Evolutionary conservation across 179 eudicot genomes (phyloP).

Genomic region (Beta lomatogona): DNA sequence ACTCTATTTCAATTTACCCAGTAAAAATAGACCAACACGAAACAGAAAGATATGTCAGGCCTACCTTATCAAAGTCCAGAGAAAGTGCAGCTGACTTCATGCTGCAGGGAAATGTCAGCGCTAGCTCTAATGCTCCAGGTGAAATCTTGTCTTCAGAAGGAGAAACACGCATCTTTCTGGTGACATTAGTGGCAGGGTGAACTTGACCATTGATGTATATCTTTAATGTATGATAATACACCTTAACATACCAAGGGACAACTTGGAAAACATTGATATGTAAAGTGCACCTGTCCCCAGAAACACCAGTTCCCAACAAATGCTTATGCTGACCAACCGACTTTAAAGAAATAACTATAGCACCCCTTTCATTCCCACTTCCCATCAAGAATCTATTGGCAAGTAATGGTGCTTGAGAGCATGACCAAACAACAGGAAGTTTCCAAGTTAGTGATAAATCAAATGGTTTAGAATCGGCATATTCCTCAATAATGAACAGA

Average conservation of each 20-base stretch:
- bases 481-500: constrained; percentile 50
- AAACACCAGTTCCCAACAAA: constrained; percentile 28
- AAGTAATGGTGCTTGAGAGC: constrained; percentile 74
- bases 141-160: constrained; percentile 98
- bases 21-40: neutral
- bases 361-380: constrained; percentile 96
- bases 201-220: constrained; percentile 64
- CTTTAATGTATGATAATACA: constrained; percentile 81
- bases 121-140: constrained; percentile 84
- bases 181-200: constrained; percentile 45
- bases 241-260: constrained; percentile 99
- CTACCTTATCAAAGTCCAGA: constrained; percentile 94
- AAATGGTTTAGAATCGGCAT: constrained; percentile 53
- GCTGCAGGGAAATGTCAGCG: constrained; percentile 65
- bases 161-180: constrained; percentile 69
- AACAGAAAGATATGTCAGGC: neutral
- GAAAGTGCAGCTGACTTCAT: constrained; percentile 77
- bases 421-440: constrained; percentile 70
- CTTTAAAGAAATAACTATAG: constrained; percentile 77
- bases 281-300: constrained; percentile 51
- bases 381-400: constrained; percentile 88
- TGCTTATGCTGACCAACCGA: constrained; percentile 38
- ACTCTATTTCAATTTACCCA: constrained; percentile 2
- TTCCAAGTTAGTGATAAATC: constrained; percentile 82
- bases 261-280: constrained; percentile 82